A percentile compares a stretch with the other conserved stretches of the same genome.
phyloP scores from a whole-genome alignment of 2,329 filamentous ascomycete species.

The Ilyonectria robusta region DNA sequence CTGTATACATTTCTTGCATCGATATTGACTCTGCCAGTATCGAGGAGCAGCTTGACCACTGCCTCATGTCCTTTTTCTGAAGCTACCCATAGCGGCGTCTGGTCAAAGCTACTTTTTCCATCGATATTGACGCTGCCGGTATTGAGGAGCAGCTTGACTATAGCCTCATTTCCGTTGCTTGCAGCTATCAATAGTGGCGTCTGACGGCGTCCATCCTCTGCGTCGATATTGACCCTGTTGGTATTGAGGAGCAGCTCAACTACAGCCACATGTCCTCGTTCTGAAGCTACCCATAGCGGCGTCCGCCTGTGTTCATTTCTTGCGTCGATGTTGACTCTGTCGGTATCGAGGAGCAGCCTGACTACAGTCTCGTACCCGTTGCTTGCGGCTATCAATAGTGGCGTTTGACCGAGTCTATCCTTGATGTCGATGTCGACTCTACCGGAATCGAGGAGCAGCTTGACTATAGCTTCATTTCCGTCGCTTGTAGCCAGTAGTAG shows the following conservation, averaged over 20 bases:
- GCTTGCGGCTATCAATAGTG: background rate
- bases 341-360: background rate
- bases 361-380: background rate
- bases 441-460: background rate
- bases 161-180: background rate
- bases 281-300: background rate
- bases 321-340: background rate
- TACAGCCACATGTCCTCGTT: background rate
- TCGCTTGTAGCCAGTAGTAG: background rate
- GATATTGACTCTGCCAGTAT: too few relatives aligned
- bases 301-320: background rate
- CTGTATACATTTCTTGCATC: too few relatives aligned
- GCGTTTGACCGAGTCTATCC: background rate
- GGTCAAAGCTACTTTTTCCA: background rate
- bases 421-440: background rate
- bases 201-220: too few relatives aligned
- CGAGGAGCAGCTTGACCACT: too few relatives aligned
- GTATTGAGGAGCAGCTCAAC: background rate
- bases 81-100: background rate
- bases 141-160: background rate
- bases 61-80: too few relatives aligned
- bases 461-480: background rate
- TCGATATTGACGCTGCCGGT: background rate
- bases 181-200: background rate
- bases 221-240: too few relatives aligned